Evolutionary conservation across 2,329 filamentous ascomycete species (phyloP).

Genomic region (Paecilomyces formosus): DNA sequence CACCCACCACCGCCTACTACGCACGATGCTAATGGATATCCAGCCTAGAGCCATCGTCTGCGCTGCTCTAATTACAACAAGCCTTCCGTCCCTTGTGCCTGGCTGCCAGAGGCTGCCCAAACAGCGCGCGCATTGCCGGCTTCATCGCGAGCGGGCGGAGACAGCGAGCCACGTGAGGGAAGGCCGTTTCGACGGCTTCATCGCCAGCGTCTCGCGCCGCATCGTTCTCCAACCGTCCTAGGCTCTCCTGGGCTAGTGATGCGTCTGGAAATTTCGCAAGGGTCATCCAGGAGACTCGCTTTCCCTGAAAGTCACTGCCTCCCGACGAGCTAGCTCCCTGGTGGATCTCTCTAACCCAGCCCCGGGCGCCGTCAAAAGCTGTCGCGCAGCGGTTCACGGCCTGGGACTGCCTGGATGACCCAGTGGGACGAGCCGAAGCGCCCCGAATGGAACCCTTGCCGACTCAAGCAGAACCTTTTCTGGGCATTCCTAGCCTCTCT

Average conservation of each 20-base stretch:
- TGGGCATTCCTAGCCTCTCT: neutral
- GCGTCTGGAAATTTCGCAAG: neutral
- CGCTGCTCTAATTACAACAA: neutral
- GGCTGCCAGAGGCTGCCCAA: neutral
- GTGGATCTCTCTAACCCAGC: neutral
- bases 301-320: neutral
- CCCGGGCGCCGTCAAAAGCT: neutral
- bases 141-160: neutral
- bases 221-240: neutral
- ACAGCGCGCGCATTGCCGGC: neutral
- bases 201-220: neutral
- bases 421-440: neutral
- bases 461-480: neutral
- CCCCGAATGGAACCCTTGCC: neutral
- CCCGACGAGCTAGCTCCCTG: neutral
- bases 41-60: neutral
- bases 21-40: neutral
- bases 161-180: neutral
- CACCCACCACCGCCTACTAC: too few species aligned
- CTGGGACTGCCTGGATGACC: neutral
- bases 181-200: neutral
- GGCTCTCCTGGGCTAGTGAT: neutral
- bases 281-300: neutral
- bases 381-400: neutral
- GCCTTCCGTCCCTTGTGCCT: neutral